Evolutionary conservation across 1,284 basidiomycete genomes (phyloP), one percentile per base, ranked within the genome.

Genomic region (Cystobasidium pallidum): DNA sequence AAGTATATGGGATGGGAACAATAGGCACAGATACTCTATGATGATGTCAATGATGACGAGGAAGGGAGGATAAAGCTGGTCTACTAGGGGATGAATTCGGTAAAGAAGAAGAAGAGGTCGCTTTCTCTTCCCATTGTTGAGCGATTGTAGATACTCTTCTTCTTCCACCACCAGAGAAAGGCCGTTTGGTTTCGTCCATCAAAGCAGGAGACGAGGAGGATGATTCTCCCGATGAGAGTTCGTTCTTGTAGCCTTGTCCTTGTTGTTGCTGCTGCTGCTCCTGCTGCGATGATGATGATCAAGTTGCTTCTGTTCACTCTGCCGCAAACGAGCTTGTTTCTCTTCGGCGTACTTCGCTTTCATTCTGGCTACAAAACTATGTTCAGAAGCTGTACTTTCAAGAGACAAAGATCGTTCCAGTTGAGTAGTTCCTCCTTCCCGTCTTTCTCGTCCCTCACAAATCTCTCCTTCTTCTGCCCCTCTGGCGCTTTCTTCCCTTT

Each of bases 341-440:
- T 74, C 72, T 52, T 67, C 41, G 11, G 58, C 66, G 32, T 73
- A 73, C 34, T 54, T 67, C 13, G 54, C 64, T 51, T 63, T 67
- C 72, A 73, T 73, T 4, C 66, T 21, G 17, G 32, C 61, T 28
- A 73, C 72, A 36, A 73, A 73, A 55, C 62, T 67, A 21, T 71
- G 47, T 52, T 71, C 58, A 30, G 45, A 51, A 3, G 64, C 64
- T 28, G 64, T 66, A 52, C 70, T 74, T 55, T 67, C 72, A 21
- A 67, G 51, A 13, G 62, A 66, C 2, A 43, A 26, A 19, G 72
- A 62, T 43, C 72, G 21, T 54, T 67, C 32, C 17, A 73, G 49
- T 8, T 45, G 30, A 17, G 76, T 76, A 41, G 24, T 49, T 13
- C 21, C 39, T 26, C 61, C 36, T 47, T 28, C 34, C 21, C 45